Conservation (phyloP, 495 filamentous ascomycete species). For the Opeltia flavorubescens region DNA sequence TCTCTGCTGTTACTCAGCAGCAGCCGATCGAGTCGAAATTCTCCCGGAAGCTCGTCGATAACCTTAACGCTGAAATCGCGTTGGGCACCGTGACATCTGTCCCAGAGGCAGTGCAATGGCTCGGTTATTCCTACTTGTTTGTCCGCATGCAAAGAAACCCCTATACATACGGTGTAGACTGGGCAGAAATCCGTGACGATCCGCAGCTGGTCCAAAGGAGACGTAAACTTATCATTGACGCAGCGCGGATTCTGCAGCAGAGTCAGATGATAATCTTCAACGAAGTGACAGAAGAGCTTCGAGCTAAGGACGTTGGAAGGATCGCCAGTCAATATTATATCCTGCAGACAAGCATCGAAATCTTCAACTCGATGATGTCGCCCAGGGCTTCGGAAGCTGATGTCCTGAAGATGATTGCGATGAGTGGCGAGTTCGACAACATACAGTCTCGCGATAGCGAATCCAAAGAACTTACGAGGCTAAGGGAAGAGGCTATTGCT, state of each 20-base stretch:
- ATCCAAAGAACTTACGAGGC: constrained; percentile 54
- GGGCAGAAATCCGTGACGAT: constrained; percentile 77
- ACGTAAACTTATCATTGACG: constrained; percentile 70
- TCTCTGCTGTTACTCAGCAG: constrained; percentile 85
- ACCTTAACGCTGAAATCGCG: constrained; percentile 88
- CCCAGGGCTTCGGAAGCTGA: constrained; percentile 72
- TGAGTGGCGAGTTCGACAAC: constrained; percentile 94
- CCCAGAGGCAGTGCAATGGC: constrained; percentile 87
- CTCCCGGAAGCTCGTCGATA: constrained; percentile 82
- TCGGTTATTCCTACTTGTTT: constrained; percentile 94
- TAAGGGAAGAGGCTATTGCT: constrained; percentile 50
- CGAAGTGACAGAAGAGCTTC: constrained; percentile 77
- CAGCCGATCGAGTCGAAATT: constrained; percentile 93
- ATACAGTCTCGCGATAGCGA: constrained; percentile 86
- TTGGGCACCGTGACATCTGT: constrained; percentile 92
- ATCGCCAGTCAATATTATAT: constrained; percentile 98
- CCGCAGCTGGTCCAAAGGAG: constrained; percentile 70
- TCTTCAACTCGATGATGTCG: constrained; percentile 89
- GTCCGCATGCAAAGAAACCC: constrained; percentile 91
- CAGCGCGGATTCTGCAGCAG: constrained; percentile 68
- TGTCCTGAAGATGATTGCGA: constrained; percentile 83
- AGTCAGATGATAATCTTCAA: constrained; percentile 99
- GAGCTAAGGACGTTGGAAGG: constrained; percentile 83
- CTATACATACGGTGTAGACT: constrained; percentile 89
- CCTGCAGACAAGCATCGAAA: constrained; percentile 77